Conservation (phyloP, 2,329 filamentous ascomycete species). For the Gaeumannomyces tritici region DNA sequence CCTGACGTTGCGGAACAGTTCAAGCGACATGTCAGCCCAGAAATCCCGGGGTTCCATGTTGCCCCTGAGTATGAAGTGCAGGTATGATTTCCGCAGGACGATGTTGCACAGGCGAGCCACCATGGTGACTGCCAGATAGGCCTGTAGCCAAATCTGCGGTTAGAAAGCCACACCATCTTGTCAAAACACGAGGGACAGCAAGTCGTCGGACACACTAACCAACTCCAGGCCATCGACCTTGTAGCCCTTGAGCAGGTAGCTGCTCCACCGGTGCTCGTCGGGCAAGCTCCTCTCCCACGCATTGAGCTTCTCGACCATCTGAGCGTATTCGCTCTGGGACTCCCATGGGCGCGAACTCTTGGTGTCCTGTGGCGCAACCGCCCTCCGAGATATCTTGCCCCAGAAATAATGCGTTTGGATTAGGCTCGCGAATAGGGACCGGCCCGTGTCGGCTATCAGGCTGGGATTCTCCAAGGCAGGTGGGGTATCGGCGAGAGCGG, state of each 20-base stretch:
- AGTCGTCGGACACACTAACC: slow-evolving; percentile 20
- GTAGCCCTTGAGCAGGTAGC: slow-evolving; percentile 29
- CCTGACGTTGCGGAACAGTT: slow-evolving; percentile 34
- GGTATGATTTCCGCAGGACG: slow-evolving; percentile 42
- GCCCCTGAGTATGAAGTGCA: slow-evolving; percentile 38
- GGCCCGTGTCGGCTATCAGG: slow-evolving; percentile 29
- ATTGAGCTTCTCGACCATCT: slow-evolving; percentile 29
- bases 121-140: slow-evolving; percentile 46
- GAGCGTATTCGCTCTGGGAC: slow-evolving; percentile 34
- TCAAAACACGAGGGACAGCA: not conserved
- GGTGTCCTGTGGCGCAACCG: slow-evolving; percentile 28
- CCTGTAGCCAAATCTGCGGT: slow-evolving; percentile 20
- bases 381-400: slow-evolving; percentile 40
- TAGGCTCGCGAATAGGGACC: slow-evolving; percentile 44
- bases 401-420: slow-evolving; percentile 47
- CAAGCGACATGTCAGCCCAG: slow-evolving; percentile 29
- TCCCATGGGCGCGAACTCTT: slow-evolving; percentile 36
- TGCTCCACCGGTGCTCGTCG: slow-evolving; percentile 36
- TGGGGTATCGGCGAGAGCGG: slow-evolving; percentile 42
- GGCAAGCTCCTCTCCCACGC: slow-evolving; percentile 41
- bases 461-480: slow-evolving; percentile 35
- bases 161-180: not conserved
- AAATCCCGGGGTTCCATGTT: slow-evolving; percentile 22
- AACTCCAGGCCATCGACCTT: slow-evolving; percentile 39
- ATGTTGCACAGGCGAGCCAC: slow-evolving; percentile 47